phyloP scores from a whole-genome alignment of 2,329 filamentous ascomycete species.

The Talaromyces rugulosus region DNA sequence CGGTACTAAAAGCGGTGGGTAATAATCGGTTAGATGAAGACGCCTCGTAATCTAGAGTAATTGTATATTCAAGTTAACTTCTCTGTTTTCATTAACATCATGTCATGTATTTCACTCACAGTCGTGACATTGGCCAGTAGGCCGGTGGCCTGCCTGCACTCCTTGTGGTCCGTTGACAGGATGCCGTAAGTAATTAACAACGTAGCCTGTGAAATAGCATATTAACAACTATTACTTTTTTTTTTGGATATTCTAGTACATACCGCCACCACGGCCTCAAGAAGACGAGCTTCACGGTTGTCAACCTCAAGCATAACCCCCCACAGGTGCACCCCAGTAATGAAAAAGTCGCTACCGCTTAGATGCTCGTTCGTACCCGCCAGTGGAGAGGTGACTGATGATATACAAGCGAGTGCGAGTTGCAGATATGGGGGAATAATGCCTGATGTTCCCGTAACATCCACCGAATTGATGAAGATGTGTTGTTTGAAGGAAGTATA shows the following conservation, averaged over 20 bases:
- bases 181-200: background rate
- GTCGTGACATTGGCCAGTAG: background rate
- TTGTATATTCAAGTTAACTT: background rate
- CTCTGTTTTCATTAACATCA: background rate
- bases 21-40: background rate
- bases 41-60: background rate
- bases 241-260: background rate
- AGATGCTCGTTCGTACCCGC: background rate
- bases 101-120: background rate
- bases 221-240: background rate
- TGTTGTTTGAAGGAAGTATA: background rate
- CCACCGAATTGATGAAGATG: background rate
- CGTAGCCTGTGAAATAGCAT: background rate
- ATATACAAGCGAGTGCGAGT: background rate
- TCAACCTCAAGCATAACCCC: background rate
- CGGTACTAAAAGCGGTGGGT: background rate
- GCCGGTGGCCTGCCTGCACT: background rate
- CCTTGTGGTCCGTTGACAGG: background rate
- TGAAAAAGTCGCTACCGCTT: background rate
- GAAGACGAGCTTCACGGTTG: background rate
- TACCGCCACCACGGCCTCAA: background rate
- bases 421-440: background rate
- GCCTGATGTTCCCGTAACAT: background rate
- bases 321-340: background rate
- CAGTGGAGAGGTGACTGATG: background rate